Conservation (phyloP, 257 asterid genomes). For the Nicotiana knightiana region DNA sequence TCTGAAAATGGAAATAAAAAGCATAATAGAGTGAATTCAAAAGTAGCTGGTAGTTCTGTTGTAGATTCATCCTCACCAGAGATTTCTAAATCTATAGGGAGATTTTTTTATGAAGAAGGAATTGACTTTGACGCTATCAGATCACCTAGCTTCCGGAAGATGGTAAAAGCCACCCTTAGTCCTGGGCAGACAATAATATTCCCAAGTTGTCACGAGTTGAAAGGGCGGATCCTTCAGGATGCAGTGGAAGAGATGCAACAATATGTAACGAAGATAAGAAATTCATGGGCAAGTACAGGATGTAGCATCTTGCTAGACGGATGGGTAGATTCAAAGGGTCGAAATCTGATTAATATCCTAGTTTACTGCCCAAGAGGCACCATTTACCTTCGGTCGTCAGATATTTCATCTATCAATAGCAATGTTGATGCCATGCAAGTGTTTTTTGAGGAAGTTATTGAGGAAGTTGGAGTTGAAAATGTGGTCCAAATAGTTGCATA, state of each 20-base stretch:
- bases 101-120: conserved; percentile 44
- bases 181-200: conserved; percentile 10
- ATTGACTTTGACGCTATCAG: conserved; percentile 26
- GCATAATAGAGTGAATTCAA: conserved; percentile 6
- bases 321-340: conserved; percentile 36
- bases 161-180: conserved; percentile 24
- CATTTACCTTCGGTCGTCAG: conserved; percentile 36
- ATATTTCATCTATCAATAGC: conserved; percentile 23
- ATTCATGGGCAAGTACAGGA: conserved; percentile 45
- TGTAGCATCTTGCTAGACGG: conserved; percentile 62
- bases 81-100: conserved; percentile 26
- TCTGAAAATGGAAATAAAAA: conserved; percentile 8
- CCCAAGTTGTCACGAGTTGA: conserved; percentile 45
- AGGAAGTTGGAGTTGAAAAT: conserved; percentile 41
- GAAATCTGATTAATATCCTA: conserved; percentile 35
- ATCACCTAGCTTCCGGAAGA: conserved; percentile 34
- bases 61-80: conserved; percentile 12
- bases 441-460: conserved; percentile 26
- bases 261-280: conserved; percentile 22
- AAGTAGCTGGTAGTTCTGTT: background rate
- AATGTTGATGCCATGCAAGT: conserved; percentile 21
- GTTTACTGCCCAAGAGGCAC: conserved; percentile 52
- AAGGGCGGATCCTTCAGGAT: conserved; percentile 49
- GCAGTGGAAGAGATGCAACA: conserved; percentile 27
- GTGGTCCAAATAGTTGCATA: conserved; percentile 48